These are phyloP conservation scores for Kodamaea kaohsiungensis DNA, from an alignment of 805 yeast species.

Conservation along the genomic window DNA sequence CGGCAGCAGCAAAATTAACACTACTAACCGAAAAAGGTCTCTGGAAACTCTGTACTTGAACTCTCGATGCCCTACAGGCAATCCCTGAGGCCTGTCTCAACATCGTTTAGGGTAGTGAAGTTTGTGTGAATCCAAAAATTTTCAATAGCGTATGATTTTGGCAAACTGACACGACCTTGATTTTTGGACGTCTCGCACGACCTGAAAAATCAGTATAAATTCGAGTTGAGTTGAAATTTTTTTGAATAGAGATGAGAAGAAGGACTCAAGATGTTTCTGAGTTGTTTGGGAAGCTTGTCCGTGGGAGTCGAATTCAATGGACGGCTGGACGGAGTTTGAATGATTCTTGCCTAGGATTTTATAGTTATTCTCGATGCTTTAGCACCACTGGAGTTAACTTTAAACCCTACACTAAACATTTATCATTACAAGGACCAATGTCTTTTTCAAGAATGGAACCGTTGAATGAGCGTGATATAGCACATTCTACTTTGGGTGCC, in stretches of 20 bases:
- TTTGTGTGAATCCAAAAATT: conserved; percentile 3
- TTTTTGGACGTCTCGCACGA: conserved; percentile 1
- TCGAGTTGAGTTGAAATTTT: neutral
- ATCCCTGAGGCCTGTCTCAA: conserved; percentile 12
- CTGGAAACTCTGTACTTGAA: neutral
- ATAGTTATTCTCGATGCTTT: neutral
- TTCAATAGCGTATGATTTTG: neutral
- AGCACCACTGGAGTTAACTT: neutral
- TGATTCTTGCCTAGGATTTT: neutral
- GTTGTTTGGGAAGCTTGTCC: neutral
- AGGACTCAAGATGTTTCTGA: neutral
- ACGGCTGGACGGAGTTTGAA: neutral
- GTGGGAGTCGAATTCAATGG: neutral
- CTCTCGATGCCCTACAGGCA: conserved; percentile 1
- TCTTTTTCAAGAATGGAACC: conserved; percentile 11
- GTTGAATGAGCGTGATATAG: conserved; percentile 5
- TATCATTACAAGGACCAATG: conserved; percentile 5
- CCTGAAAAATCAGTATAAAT: neutral
- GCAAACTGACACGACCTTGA: neutral
- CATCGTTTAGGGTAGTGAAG: conserved; percentile 4
- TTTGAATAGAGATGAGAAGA: neutral
- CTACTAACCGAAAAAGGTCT: conserved; percentile 9
- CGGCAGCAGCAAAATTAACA: conserved; percentile 13
- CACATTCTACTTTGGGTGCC: conserved; percentile 22
- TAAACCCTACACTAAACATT: neutral